Conservation (phyloP, 2,329 filamentous ascomycete species). For the Fusarium sp. region DNA sequence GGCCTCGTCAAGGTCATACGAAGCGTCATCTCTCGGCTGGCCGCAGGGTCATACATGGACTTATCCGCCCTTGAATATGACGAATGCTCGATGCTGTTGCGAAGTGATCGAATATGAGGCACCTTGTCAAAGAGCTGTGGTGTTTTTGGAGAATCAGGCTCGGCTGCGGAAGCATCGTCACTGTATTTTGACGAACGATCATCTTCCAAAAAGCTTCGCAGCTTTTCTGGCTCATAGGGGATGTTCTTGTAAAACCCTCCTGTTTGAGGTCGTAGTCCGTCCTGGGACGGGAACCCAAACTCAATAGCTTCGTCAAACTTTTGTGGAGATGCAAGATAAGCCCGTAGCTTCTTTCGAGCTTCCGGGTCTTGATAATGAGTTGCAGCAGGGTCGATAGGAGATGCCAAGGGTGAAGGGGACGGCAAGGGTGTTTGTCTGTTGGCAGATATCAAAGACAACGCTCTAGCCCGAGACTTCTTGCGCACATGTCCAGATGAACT, state of each 20-base stretch:
- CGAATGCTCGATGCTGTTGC: slow-evolving; percentile 48
- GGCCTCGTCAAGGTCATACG: slow-evolving; percentile 95
- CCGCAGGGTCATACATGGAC: slow-evolving; percentile 64
- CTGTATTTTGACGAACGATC: slow-evolving; percentile 69
- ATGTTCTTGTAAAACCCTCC: slow-evolving; percentile 46
- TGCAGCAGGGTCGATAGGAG: slow-evolving; percentile 74
- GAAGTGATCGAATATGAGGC: slow-evolving; percentile 48
- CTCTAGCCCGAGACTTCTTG: slow-evolving; percentile 67
- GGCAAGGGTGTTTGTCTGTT: slow-evolving; percentile 55
- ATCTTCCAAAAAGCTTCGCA: slow-evolving; percentile 70
- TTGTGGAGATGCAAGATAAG: slow-evolving; percentile 88
- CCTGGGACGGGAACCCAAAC: slow-evolving; percentile 85
- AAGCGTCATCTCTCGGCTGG: slow-evolving; percentile 89
- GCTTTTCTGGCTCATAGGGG: slow-evolving; percentile 61
- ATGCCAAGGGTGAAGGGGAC: slow-evolving; percentile 38
- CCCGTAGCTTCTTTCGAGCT: slow-evolving; percentile 84
- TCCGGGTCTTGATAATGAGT: slow-evolving; percentile 93
- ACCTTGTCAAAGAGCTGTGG: slow-evolving; percentile 63
- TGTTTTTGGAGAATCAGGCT: slow-evolving; percentile 71
- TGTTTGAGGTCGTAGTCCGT: slow-evolving; percentile 56
- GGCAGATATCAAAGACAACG: slow-evolving; percentile 67
- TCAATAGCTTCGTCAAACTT: slow-evolving; percentile 97
- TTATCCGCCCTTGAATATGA: slow-evolving; percentile 54
- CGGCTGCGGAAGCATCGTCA: slow-evolving; percentile 66
- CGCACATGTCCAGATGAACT: slow-evolving; percentile 56